These are phyloP conservation scores for Porogramme epimiltina DNA, from an alignment of 1,284 basidiomycete species.

Conservation along the genomic window DNA sequence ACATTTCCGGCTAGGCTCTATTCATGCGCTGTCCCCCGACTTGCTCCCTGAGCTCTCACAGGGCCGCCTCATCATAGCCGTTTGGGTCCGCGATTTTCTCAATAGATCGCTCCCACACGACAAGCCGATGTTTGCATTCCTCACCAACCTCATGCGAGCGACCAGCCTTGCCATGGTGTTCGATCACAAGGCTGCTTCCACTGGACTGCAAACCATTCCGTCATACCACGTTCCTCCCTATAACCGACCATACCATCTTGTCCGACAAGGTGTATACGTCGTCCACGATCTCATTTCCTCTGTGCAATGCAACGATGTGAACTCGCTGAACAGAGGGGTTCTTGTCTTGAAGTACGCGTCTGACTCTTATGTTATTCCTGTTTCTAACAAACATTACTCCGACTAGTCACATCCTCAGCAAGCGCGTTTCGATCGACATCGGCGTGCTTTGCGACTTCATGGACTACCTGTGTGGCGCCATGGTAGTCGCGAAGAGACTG, in stretches of 20 bases:
- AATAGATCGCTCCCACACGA: slow-evolving; percentile 24
- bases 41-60: slow-evolving; percentile 38
- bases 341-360: slow-evolving; percentile 24
- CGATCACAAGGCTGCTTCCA: background rate
- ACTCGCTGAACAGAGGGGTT: slow-evolving; percentile 32
- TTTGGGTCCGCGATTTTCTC: slow-evolving; percentile 43
- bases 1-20: slow-evolving; percentile 22
- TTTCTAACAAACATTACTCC: background rate
- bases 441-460: slow-evolving; percentile 47
- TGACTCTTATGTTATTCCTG: background rate
- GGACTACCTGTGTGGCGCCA: slow-evolving; percentile 36
- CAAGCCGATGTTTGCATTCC: background rate
- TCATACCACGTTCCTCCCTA: background rate
- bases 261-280: slow-evolving; percentile 26
- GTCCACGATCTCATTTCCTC: slow-evolving; percentile 38
- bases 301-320: slow-evolving; percentile 21
- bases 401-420: slow-evolving; percentile 43
- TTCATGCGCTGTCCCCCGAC: slow-evolving; percentile 33
- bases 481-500: slow-evolving; percentile 36
- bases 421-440: slow-evolving; percentile 37
- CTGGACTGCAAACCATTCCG: slow-evolving; percentile 3
- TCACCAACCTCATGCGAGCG: slow-evolving; percentile 7
- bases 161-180: slow-evolving; percentile 11
- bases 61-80: slow-evolving; percentile 37
- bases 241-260: background rate